A percentile compares a stretch with the other conserved stretches of the same genome.
Conservation (phyloP, 225 moss, liverwort and hornwort species). For the Bryum argenteum region DNA sequence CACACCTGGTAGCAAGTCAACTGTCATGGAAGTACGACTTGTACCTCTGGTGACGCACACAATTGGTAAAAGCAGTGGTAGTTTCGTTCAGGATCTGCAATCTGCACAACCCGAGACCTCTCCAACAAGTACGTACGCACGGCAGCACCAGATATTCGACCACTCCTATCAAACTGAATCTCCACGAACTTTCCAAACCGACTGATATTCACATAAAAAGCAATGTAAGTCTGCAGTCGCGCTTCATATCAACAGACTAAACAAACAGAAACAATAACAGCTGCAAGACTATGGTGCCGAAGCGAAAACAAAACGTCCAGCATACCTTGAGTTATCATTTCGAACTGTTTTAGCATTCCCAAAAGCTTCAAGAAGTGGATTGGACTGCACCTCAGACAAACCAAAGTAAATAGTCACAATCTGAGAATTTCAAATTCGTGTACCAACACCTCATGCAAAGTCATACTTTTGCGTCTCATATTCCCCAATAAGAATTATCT, state of each 20-base stretch:
- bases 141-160: conserved; percentile 99
- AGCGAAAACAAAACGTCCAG: neutral
- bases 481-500: conserved; percentile 13
- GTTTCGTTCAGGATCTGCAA: conserved; percentile 97
- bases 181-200: conserved; percentile 99
- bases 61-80: conserved; percentile 99
- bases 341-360: conserved; percentile 98
- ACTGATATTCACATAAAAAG: conserved; percentile 48
- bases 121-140: conserved; percentile 97
- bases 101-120: conserved; percentile 99
- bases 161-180: conserved; percentile 95
- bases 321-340: conserved; percentile 97
- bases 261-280: conserved; percentile 2
- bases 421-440: neutral
- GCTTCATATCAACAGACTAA: neutral
- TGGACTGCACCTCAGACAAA: conserved; percentile 67
- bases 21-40: neutral
- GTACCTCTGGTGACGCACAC: conserved; percentile 97
- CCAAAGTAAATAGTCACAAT: conserved; percentile 14
- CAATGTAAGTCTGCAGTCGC: conserved; percentile 21
- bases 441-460: neutral
- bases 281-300: neutral
- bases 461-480: neutral
- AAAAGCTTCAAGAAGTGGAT: conserved; percentile 97
- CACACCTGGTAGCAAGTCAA: conserved; percentile 9